Conservation (phyloP, 768 basidiomycete species). For the Auricularia heimuer region DNA sequence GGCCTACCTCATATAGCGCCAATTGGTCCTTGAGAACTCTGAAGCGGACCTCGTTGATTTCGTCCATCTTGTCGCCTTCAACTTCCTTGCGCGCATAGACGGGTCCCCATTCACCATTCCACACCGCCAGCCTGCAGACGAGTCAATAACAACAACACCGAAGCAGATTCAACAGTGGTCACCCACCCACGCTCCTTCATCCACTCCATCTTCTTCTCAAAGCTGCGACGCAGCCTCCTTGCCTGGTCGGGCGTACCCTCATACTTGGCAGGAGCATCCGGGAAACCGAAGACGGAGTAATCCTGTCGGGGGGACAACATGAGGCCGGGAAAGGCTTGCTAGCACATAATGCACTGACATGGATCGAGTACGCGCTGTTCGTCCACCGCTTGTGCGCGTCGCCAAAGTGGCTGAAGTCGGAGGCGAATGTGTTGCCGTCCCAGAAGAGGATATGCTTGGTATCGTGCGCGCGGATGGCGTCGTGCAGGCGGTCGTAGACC, state of each 20-base stretch:
- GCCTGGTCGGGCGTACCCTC: slow-evolving; percentile 43
- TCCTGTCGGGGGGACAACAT: slow-evolving; percentile 23
- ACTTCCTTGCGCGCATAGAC: slow-evolving; percentile 45
- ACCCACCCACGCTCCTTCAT: slow-evolving; percentile 46
- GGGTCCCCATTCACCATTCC: slow-evolving; percentile 81
- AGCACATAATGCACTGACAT: slow-evolving; percentile 17
- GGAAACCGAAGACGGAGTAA: slow-evolving; percentile 68
- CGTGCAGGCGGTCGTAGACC: slow-evolving; percentile 62
- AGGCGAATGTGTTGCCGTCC: slow-evolving; percentile 78
- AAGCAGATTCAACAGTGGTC: neutral
- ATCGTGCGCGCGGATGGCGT: slow-evolving; percentile 63
- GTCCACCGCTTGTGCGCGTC: slow-evolving; percentile 52
- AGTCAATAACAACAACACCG: neutral
- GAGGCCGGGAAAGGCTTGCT: too few species aligned
- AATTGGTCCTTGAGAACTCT: slow-evolving; percentile 66
- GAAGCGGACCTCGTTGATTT: slow-evolving; percentile 57
- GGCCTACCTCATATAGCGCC: slow-evolving; percentile 49
- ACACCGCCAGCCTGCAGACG: slow-evolving; percentile 38
- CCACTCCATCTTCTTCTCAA: slow-evolving; percentile 68
- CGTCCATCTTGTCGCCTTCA: slow-evolving; percentile 45
- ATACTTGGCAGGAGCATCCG: slow-evolving; percentile 45
- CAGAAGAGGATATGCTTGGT: slow-evolving; percentile 65
- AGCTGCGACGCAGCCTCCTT: slow-evolving; percentile 42
- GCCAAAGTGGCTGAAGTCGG: slow-evolving; percentile 65
- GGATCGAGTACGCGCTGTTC: slow-evolving; percentile 70